These are phyloP conservation scores for Aspergillus campestris DNA, from an alignment of 495 filamentous ascomycete genomes.

Conservation along the genomic window DNA sequence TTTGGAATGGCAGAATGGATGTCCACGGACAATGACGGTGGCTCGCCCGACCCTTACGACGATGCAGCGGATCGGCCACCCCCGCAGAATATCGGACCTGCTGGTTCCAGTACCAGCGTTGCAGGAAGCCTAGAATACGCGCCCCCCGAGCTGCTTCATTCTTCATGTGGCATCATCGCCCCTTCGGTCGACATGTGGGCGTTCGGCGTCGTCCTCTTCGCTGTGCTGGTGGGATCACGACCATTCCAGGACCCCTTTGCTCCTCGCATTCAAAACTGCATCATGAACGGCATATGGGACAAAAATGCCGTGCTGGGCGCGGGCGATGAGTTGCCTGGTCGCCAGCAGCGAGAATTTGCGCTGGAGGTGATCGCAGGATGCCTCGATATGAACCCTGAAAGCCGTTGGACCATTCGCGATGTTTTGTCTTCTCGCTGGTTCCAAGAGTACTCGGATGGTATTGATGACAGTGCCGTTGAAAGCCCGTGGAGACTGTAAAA, in stretches of 20 bases:
- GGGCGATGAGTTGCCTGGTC: conserved; percentile 8
- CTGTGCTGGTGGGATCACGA: conserved; percentile 54
- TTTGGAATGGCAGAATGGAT: conserved; percentile 73
- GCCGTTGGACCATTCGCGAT: conserved; percentile 46
- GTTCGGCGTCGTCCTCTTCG: conserved; percentile 58
- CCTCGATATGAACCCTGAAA: conserved; percentile 41
- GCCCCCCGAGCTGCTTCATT: conserved; percentile 50
- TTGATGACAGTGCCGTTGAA: conserved; percentile 22
- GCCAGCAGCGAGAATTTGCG: conserved; percentile 30
- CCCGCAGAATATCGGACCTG: conserved; percentile 44
- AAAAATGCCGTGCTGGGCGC: conserved; percentile 38
- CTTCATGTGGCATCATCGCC: conserved; percentile 38
- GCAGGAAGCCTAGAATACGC: conserved; percentile 63
- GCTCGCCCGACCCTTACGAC: conserved; percentile 42
- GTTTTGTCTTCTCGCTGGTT: conserved; percentile 53
- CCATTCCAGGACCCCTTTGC: conserved; percentile 58
- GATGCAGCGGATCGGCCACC: conserved; percentile 39
- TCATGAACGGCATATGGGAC: conserved; percentile 55
- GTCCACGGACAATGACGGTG: conserved; percentile 41
- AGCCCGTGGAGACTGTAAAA: conserved; percentile 30
- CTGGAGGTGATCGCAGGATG: conserved; percentile 46
- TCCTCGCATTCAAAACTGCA: conserved; percentile 51
- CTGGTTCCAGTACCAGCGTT: conserved; percentile 47
- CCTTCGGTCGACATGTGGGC: conserved; percentile 65
- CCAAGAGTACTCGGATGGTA: conserved; percentile 19